Evolutionary conservation across 2,329 filamentous ascomycete genomes (phyloP).

Genomic region (Exophiala viscosa): DNA sequence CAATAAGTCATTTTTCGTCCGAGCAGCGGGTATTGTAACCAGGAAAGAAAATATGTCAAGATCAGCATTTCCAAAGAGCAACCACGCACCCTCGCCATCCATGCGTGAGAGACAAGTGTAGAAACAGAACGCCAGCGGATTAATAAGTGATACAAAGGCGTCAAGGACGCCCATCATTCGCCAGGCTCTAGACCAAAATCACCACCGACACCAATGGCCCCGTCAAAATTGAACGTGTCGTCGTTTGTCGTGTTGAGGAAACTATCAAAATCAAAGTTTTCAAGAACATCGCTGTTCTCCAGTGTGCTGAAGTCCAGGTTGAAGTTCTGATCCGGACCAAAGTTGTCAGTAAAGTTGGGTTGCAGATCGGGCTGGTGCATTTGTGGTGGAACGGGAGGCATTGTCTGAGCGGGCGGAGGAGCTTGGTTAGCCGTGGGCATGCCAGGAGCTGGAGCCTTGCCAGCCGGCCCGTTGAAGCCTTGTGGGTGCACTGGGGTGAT

Average conservation of each 20-base stretch:
- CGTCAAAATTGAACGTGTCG: constrained; percentile 46
- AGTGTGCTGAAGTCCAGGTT: constrained; percentile 40
- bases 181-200: constrained; percentile 29
- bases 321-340: constrained; percentile 22
- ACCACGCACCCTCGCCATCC: constrained; percentile 10
- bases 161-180: constrained; percentile 13
- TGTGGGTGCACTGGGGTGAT: constrained; percentile 47
- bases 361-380: constrained; percentile 28
- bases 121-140: constrained; percentile 19
- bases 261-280: constrained; percentile 63
- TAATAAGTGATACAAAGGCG: constrained; percentile 22
- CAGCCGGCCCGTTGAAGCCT: constrained; percentile 39
- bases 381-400: constrained; percentile 28
- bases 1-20: constrained; percentile 26
- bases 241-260: constrained; percentile 56
- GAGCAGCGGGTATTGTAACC: constrained; percentile 26
- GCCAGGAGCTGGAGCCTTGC: constrained; percentile 34
- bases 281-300: constrained; percentile 46
- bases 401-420: constrained; percentile 33
- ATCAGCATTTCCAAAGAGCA: constrained; percentile 7
- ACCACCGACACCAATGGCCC: constrained; percentile 42
- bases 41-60: constrained; percentile 13
- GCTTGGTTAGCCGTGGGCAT: constrained; percentile 33
- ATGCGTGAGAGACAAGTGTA: constrained; percentile 12
- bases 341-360: constrained; percentile 22